Evolutionary conservation across 139 green algal genomes (phyloP), one percentile per base, ranked within the genome.

Genomic region (Auxenochlorella pyrenoidosa): DNA sequence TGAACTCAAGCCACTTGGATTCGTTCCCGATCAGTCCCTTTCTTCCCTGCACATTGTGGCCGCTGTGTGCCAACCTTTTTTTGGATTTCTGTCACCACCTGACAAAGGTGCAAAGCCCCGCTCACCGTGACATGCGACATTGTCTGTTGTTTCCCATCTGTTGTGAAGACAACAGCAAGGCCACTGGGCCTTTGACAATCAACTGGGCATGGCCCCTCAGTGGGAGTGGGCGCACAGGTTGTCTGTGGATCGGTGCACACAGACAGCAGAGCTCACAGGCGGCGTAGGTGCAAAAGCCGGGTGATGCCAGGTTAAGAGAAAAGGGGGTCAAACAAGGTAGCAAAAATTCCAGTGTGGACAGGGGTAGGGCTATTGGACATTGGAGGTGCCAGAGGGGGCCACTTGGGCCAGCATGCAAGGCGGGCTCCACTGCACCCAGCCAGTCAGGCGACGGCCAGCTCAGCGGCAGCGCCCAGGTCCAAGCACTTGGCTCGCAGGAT

Each of bases 401-500:
- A 2, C 21, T 6, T 5, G 63, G 26, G 63, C 13, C 5, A 26
- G 63, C 5, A 34, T n/a, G 36, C 70, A 63, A 26, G 15, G 15
- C 54, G 15, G 54, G 54, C 16, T 63, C 2, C 15, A 63, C 54
- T 24, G 54, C 54, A 28, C 16, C 13, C 16, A 26, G 63, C 63
- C 30, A n/a, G 10, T 76, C 70, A 76, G 34, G 15, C 38, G 0
- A 72, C 38, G 0, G 79, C 79, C 28, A 84, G 79, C 58, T 84
- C 79, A 4, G 79, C 79, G 5, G 79, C 79, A 8, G 38, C 51
- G 15, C 79, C 79, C 12, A 84, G 79, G 58, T 84, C 79, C 36
- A 84, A 1, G 79, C 79, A 84, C 38, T 84, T 84, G 22, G 79
- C 79, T 5, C 79, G 58, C 80, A 85, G 24, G 59, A 85, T 60